phyloP scores from a whole-genome alignment of 768 basidiomycete genomes.

The Pholiota microspora region DNA sequence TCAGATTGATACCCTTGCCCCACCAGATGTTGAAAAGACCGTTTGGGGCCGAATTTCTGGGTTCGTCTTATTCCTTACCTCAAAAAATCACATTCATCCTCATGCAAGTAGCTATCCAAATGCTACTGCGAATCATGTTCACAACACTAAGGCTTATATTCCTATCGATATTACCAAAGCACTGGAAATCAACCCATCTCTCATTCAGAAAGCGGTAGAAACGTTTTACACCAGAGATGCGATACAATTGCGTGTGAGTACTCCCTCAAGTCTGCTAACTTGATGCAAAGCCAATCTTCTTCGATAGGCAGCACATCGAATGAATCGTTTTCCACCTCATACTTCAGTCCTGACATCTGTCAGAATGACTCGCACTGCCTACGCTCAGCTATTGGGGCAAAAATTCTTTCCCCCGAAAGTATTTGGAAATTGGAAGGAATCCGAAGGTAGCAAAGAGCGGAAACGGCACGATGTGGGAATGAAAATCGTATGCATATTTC shows the following conservation, averaged over 20 bases:
- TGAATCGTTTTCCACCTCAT: conserved; percentile 85
- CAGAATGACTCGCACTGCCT: conserved; percentile 85
- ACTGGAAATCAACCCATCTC: conserved; percentile 54
- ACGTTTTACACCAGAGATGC: conserved; percentile 96
- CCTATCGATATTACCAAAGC: conserved; percentile 80
- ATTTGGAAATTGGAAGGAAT: conserved; percentile 74
- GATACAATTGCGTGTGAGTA: conserved; percentile 77
- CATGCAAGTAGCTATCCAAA: conserved; percentile 61
- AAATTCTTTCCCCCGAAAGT: conserved; percentile 89
- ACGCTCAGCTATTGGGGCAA: conserved; percentile 91
- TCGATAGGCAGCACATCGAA: conserved; percentile 78
- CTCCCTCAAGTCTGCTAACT: background rate
- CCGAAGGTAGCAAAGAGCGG: conserved; percentile 64
- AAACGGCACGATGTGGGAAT: conserved; percentile 85
- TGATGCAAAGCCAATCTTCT: background rate
- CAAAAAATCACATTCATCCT: background rate
- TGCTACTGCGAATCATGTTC: conserved; percentile 63
- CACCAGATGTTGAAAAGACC: conserved; percentile 54
- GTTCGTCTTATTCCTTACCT: conserved; percentile 36
- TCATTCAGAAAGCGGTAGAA: conserved; percentile 87
- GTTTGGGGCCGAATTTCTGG: conserved; percentile 72
- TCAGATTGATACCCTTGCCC: conserved; percentile 54
- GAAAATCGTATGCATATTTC: conserved; percentile 71
- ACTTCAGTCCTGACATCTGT: conserved; percentile 60
- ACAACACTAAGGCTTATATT: conserved; percentile 75